Evolutionary conservation across 2,329 filamentous ascomycete species (phyloP).

Genomic region (Aspergillus unguis): DNA sequence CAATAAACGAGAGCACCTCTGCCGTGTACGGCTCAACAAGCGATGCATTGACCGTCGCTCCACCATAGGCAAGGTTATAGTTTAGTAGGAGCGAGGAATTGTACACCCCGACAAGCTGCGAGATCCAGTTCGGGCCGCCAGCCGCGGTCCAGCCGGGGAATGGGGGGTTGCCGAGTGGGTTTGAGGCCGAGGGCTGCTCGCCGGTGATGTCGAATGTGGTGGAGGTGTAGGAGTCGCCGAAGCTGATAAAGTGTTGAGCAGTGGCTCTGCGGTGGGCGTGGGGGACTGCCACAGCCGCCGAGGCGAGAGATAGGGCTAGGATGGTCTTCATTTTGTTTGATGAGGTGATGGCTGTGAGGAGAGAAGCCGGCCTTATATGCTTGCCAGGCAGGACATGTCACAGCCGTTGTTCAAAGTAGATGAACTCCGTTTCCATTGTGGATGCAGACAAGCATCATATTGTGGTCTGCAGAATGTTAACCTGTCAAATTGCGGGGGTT

Average conservation of each 20-base stretch:
- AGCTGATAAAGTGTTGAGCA: constrained; percentile 8
- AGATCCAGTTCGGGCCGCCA: constrained; percentile 14
- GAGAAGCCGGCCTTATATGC: no score
- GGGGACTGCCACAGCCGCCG: constrained; percentile 1
- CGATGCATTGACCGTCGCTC: constrained; percentile 11
- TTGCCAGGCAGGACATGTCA: no score
- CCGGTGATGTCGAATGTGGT: constrained; percentile 11
- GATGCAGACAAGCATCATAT: no score
- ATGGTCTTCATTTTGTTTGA: neutral
- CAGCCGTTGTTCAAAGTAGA: no score
- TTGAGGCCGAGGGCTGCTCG: constrained; percentile 9
- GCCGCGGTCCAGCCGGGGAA: constrained; percentile 10
- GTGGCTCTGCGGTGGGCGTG: neutral
- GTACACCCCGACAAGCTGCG: constrained; percentile 4
- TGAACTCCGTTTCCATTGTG: no score
- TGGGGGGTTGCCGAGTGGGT: constrained; percentile 14
- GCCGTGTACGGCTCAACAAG: constrained; percentile 9
- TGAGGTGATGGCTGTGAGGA: neutral
- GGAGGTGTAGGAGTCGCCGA: constrained; percentile 13
- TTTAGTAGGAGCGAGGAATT: constrained; percentile 7
- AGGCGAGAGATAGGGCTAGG: neutral
- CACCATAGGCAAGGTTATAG: constrained; percentile 12
- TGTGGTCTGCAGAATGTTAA: no score
- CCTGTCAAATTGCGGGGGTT: no score
- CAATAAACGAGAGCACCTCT: constrained; percentile 6